A percentile compares a stretch with the other conserved stretches of the same genome.
These are phyloP conservation scores for Podaxis rugospora DNA, from an alignment of 768 basidiomycete species.

Conservation along the genomic window DNA sequence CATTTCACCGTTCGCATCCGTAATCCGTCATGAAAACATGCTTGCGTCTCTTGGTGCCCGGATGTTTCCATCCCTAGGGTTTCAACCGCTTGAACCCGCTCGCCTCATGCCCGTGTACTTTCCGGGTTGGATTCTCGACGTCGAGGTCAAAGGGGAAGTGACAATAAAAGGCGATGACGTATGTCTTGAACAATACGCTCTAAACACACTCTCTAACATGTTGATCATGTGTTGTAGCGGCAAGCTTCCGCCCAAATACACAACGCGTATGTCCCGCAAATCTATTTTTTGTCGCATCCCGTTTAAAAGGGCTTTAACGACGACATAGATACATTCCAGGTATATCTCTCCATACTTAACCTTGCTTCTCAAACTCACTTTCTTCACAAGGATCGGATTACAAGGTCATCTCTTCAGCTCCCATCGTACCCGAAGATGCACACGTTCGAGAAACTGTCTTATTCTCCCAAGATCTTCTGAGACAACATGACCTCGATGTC, in stretches of 20 bases:
- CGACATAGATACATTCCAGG: constrained; percentile 41
- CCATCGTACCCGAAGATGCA: constrained; percentile 27
- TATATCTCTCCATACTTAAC: constrained; percentile 13
- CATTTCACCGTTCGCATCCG: constrained; percentile 30
- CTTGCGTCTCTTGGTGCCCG: constrained; percentile 29
- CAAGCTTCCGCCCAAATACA: constrained; percentile 29
- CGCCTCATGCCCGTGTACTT: constrained; percentile 53
- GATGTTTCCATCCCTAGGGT: constrained; percentile 32
- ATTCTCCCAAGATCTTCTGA: constrained; percentile 43
- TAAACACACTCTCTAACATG: not conserved
- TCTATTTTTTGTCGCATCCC: not conserved
- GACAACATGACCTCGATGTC: constrained; percentile 45
- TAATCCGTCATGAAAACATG: constrained; percentile 18
- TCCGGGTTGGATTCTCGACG: constrained; percentile 60
- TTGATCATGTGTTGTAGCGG: constrained; percentile 19
- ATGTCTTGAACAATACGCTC: constrained; percentile 12
- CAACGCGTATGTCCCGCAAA: constrained; percentile 40
- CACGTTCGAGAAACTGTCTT: constrained; percentile 29
- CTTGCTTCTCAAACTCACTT: not conserved
- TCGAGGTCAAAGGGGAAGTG: constrained; percentile 40
- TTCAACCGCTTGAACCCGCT: constrained; percentile 36
- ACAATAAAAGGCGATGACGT: constrained; percentile 23
- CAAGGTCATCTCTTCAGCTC: constrained; percentile 40
- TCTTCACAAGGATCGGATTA: constrained; percentile 35
- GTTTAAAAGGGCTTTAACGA: not conserved